Conservation (phyloP, 352 stramenopile genomes). For the Pythium coloratum region DNA sequence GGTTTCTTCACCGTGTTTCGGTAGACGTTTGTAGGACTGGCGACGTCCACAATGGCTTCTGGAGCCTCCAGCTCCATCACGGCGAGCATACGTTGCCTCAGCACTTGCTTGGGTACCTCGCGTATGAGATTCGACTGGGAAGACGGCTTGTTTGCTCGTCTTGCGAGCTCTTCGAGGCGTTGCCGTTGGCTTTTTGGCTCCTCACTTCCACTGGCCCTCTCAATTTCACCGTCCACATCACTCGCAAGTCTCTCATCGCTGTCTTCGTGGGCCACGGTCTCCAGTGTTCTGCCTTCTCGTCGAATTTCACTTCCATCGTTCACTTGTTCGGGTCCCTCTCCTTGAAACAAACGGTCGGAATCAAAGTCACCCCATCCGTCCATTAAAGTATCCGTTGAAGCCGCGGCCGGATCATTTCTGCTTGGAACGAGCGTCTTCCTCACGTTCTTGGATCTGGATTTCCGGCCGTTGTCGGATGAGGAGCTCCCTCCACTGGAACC, state of each 20-base stretch:
- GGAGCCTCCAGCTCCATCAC: conserved; percentile 29
- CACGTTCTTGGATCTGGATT: not conserved
- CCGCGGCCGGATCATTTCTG: not conserved
- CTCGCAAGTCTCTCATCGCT: not conserved
- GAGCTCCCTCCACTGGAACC: not conserved
- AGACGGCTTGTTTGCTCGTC: conserved; percentile 1
- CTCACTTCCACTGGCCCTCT: not conserved
- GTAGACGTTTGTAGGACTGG: not conserved
- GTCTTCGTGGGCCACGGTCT: not conserved
- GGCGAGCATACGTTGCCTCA: conserved; percentile 35
- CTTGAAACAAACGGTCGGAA: conserved; percentile 42
- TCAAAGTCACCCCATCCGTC: conserved; percentile 65
- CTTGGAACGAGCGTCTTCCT: not conserved
- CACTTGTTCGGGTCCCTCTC: not conserved
- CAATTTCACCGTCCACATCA: not conserved
- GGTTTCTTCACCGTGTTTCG: conserved; percentile 17
- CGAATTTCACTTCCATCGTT: not conserved
- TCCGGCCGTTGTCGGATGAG: not conserved
- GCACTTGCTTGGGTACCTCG: conserved; percentile 23
- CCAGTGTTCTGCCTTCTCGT: not conserved
- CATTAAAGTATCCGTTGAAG: conserved; percentile 11
- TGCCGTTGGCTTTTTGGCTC: not conserved
- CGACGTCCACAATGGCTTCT: not conserved
- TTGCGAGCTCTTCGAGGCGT: conserved; percentile 13
- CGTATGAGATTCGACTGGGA: conserved; percentile 9